Evolutionary conservation across 805 yeast genomes (phyloP), one percentile per base, ranked within the genome.

Genomic region (Monosporozyma aerobia): DNA sequence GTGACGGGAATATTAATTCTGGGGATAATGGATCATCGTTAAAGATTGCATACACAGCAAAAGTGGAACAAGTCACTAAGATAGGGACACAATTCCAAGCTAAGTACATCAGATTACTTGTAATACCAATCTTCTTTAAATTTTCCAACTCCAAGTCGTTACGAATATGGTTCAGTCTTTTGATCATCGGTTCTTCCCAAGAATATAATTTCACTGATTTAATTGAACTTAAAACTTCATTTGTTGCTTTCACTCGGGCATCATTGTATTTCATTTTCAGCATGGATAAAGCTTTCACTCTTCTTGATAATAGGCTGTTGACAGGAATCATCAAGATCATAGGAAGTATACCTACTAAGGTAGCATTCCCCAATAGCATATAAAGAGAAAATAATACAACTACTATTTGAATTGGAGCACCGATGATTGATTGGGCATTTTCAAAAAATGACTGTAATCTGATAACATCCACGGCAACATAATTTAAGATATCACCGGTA

Each of bases 401-500:
- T 0, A 77, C 63, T 39, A 84, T 69, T 53, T 81, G 74, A 16
- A 80, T 65, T 5, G 89, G 89, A 1, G 83, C 80, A 45, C 85
- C 76, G 25, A 83, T 68, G 53, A 83, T 60, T 4, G 76, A 73
- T 57, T 79, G 83, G 27, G 82, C 68, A 55, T 77, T 75, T 47
- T 73, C 73, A n/a, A 79, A 67, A 51, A 85, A 68, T 40, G 79
- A 81, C 62, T 82, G 86, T 30, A 88, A 70, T 56, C 85, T 74
- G 48, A 72, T 70, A 11, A 86, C 81, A 70, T 89, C 97, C 33
- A 86, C 90, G 19, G 94, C 79, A 74, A 87, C 77, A 61, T 84
- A 74, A 61, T 87, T 88, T 57, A 88, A 77, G 50, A 89, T 85
- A 57, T 87, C 95, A 58, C 96, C 95, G 2, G 90, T 78, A 1